Base-by-base conservation (phyloP, 306 rosid species). In the Rubus parviflorus region DNA sequence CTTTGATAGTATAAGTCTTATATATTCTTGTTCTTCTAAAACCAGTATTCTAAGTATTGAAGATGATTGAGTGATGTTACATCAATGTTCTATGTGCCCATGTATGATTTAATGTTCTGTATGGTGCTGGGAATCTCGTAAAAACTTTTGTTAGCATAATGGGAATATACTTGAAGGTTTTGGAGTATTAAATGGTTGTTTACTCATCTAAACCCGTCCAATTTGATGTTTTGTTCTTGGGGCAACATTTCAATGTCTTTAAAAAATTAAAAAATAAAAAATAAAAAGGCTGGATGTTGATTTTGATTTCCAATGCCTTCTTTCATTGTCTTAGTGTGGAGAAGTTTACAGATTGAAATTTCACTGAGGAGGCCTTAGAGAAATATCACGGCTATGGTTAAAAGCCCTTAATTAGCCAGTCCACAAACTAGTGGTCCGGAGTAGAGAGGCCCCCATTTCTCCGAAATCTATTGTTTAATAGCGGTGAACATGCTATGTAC, bases 391-490 rank as follows among this genome's bases (percentile, higher is more conserved):
- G 16, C 52, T 11, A 3, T 13, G 3, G 52, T 53, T 19, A 53
- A 53, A 47, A 17, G n/a, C 6, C 57, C 57, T 52, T 19, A 51
- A 4, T 83, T 92, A 74, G 77, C 5, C 2, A 30, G 35, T 30
- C 35, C 35, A 2, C 35, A 30, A 30, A 30, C 35, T 30, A 30
- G 35, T 30, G 35, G 35, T 30, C 35, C 35, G 35, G 35, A 30
- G 1, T 30, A 30, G 1, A 30, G 35, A 30, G 35, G 35, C 35
- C 2, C 35, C 35, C 35, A 30, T 30, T 1, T 30, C 35, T 30
- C 2, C 0, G 35, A 30, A 30, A 30, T 30, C 35, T 30, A 30
- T 30, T 30, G 35, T 30, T 30, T 30, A 30, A 30, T 30, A 30
- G 35, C 35, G 35, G 35, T 30, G 35, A 30, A 30, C 35, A 30